Base-by-base conservation (phyloP, 257 asterid genomes). In the Scutellaria galericulata region DNA sequence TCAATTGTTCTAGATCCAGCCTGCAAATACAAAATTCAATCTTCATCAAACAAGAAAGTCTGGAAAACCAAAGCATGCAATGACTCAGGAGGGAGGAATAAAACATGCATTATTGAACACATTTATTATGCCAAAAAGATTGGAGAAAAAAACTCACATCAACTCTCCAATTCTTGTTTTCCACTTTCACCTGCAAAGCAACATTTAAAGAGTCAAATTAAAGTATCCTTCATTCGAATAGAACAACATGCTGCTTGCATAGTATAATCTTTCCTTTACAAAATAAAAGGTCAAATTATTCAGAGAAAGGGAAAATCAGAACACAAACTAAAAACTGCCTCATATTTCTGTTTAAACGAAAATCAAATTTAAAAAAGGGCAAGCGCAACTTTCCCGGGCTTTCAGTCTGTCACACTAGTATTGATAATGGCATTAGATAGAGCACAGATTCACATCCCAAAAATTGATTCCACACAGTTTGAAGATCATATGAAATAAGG, bases 91-190 rank as follows among this genome's bases (percentile, higher is more conserved):
- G 7, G 54, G 35, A 20, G 18, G 66, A 57, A 45, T 6, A 14
- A 14, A 68, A 71, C 14, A 51, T 35, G 61, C 22, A 40, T 58
- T 22, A 37, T 31, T 13, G 40, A 60, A 47, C 4, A 46, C 39
- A 13, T 52, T n/a, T 37, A 39, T 63, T 40, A 42, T 20, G 57
- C 20, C 59, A 42, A 22, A 7, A 10, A 13, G 18, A 27, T 40
- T 45, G 39, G 61, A 54, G 9, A 39, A 24, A 41, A 67, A 74
- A 65, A 83, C 99, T 87, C 84, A 90, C 99, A 80, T 91, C 98
- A 75, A 95, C 85, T 87, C 86, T 91, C 99, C 99, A 90, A 56
- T 79, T 86, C 87, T 88, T 90, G 87, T 88, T 95, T 74, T 95
- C 99, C 15, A 90, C 93, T 83, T 87, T 95, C 80, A 90, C 98